Evolutionary conservation across 371 early-diverging fungal species (phyloP), one percentile per base, ranked within the genome.

Genomic region (Apophysomyces elegans): DNA sequence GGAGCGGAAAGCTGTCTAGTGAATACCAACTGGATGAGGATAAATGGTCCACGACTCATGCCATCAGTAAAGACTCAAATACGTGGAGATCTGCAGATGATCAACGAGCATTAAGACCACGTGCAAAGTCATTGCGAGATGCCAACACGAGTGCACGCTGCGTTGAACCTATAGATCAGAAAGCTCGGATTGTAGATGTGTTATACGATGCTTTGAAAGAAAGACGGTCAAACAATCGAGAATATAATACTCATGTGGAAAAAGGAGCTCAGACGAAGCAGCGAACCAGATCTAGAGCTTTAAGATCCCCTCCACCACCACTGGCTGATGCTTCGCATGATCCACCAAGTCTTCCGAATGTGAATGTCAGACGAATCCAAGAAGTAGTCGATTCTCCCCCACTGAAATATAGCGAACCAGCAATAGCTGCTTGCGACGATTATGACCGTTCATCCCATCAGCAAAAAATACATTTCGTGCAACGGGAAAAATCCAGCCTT

Each of bases 251-350:
- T 7, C 14, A 21, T 18, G 63, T 66, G 21, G 69, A 72, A 59
- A 65, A 65, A 16, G 59, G 66, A 18, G 59, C 38, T 36, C 65
- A 68, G 7, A 59, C 54, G n/a, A 43, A 58, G n/a, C 45, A 41
- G 58, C 64, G 69, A 7, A 56, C 71, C 8, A 21, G 71, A 54
- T 71, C 71, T 12, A 63, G 71, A 18, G 64, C 67, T 13, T 26
- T 71, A 11, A 50, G 59, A 39, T 71, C 71, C 5, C 71, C 71
- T 12, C 71, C 71, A 2, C 71, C 71, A n/a, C 71, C 71, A 2
- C 64, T 57, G 4, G 6, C 64, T 11, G 16, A 61, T 35, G 36
- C 37, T 7, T 64, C 32, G 11, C 18, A 56, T 7, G 58, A 59
- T 41, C 65, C 62, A 43, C 71, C 71, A 11, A 66, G 67, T 58